Evolutionary conservation across 2,329 filamentous ascomycete species (phyloP), one percentile per base, ranked within the genome.

Genomic region (Fusarium sp.): DNA sequence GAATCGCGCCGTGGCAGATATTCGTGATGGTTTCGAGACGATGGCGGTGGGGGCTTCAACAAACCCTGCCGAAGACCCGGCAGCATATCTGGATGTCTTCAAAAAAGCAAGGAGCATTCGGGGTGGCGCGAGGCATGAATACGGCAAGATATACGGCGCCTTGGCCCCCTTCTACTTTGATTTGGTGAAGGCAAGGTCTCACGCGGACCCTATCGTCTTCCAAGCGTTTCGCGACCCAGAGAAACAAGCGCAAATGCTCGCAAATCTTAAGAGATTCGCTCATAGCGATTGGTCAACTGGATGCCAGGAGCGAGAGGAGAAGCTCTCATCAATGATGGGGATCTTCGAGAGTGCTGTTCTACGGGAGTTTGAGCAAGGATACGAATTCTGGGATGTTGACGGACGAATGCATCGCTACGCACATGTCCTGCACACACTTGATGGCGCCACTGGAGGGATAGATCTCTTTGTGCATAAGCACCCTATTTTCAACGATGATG

Each of bases 301-400:
- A 4, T 95, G 93, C 86, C 82, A 85, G 54, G 87, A 90, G 75
- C 87, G 96, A 48, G 90, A 93, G 77, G 90, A 93, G 70, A 93
- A 92, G 79, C 85, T 99, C 26, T 86, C 89, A 42, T 89, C 87
- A 31, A 95, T 97, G 88, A 90, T 92, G 74, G 88, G 88, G 42
- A 91, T 96, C 67, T 99, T 99, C 78, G 96, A 98, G 83, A 95
- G 92, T 64, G 95, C 95, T 7, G 95, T 97, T 7, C 84, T 98
- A 58, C 90, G 93, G 55, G 96, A 99, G 81, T 99, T 99, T 76
- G 93, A 97, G 82, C 93, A 96, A 79, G 96, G 94, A 8, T 97
- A 97, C 75, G 94, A 96, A 80, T 91, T 91, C 48, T 93, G 93
- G 84, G 96, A 99, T 81, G 91, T 97, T 61, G 93, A 97, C 74